phyloP scores from a whole-genome alignment of 1,139 yeast genomes.

The Lodderomyces pseudojiufengensis region DNA sequence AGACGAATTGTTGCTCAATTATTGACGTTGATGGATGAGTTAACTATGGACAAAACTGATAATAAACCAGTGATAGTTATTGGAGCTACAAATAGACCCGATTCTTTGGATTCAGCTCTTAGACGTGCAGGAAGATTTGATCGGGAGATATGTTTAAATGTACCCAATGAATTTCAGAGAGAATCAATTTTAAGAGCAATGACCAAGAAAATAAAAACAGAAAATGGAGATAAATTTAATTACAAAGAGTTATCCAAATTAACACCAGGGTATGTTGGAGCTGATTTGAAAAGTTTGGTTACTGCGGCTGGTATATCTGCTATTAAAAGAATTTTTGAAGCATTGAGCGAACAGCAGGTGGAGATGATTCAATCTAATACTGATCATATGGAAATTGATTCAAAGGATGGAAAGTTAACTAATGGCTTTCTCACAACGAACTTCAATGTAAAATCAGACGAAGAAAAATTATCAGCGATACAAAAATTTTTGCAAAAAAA shows the following conservation, averaged over 20 bases:
- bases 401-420: not conserved
- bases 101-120: slow-evolving; percentile 46
- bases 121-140: slow-evolving; percentile 50
- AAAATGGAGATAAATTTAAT: slow-evolving; percentile 60
- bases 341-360: slow-evolving; percentile 38
- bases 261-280: slow-evolving; percentile 98
- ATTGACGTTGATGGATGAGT: slow-evolving; percentile 79
- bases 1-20: slow-evolving; percentile 94
- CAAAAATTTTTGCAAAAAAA: slow-evolving; percentile 69
- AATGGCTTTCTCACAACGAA: slow-evolving; percentile 14
- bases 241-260: slow-evolving; percentile 74
- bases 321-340: slow-evolving; percentile 78
- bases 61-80: slow-evolving; percentile 78
- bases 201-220: slow-evolving; percentile 60
- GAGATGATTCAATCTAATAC: slow-evolving; percentile 10
- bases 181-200: slow-evolving; percentile 71
- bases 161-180: slow-evolving; percentile 86
- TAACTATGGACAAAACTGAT: slow-evolving; percentile 79
- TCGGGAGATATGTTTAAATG: slow-evolving; percentile 62
- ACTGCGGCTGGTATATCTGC: slow-evolving; percentile 97
- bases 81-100: slow-evolving; percentile 50
- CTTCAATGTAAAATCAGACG: slow-evolving; percentile 31
- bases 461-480: slow-evolving; percentile 57
- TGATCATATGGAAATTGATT: slow-evolving; percentile 45
- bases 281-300: slow-evolving; percentile 89